Evolutionary conservation across 495 filamentous ascomycete genomes (phyloP).

Genomic region (Friedmanniomyces simplex): DNA sequence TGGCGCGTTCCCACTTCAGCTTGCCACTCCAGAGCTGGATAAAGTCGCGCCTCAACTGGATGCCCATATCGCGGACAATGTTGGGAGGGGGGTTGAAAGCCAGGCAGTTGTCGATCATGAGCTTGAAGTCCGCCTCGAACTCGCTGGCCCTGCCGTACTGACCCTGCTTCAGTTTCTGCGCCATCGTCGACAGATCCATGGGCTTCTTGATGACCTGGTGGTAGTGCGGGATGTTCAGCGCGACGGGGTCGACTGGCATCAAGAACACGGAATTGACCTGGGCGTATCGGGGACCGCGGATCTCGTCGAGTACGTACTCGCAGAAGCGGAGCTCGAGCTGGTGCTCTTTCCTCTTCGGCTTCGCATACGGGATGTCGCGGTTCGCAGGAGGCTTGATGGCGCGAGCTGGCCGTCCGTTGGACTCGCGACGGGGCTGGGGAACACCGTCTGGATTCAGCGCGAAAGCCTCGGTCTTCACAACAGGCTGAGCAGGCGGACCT

Average conservation of each 20-base stretch:
- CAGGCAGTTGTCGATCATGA: slow-evolving; percentile 83
- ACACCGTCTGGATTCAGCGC: slow-evolving; percentile 66
- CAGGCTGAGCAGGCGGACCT: slow-evolving; percentile 27
- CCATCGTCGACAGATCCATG: slow-evolving; percentile 81
- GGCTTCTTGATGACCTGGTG: slow-evolving; percentile 89
- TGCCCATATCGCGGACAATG: slow-evolving; percentile 57
- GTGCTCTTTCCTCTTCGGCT: slow-evolving; percentile 86
- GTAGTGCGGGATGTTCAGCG: slow-evolving; percentile 86
- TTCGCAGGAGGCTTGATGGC: slow-evolving; percentile 85
- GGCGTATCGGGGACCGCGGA: slow-evolving; percentile 63
- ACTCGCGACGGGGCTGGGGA: slow-evolving; percentile 87
- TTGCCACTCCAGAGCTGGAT: slow-evolving; percentile 63
- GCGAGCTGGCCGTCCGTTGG: slow-evolving; percentile 76
- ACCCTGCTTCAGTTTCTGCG: slow-evolving; percentile 63
- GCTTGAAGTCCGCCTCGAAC: slow-evolving; percentile 68
- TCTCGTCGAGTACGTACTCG: slow-evolving; percentile 65
- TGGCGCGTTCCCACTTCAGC: slow-evolving; percentile 61
- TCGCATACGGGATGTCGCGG: slow-evolving; percentile 77
- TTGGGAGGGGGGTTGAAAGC: slow-evolving; percentile 82
- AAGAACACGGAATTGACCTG: slow-evolving; percentile 59
- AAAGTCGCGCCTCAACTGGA: slow-evolving; percentile 61
- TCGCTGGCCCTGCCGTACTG: slow-evolving; percentile 76
- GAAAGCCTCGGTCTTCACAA: slow-evolving; percentile 40
- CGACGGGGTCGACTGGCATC: slow-evolving; percentile 81
- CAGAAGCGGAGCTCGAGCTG: slow-evolving; percentile 84